Percentiles rank a stretch among this genome's conserved stretches.
These are phyloP conservation scores for Creolimax fragrantissima DNA, from an alignment of 78 protist species.

Conservation along the genomic window DNA sequence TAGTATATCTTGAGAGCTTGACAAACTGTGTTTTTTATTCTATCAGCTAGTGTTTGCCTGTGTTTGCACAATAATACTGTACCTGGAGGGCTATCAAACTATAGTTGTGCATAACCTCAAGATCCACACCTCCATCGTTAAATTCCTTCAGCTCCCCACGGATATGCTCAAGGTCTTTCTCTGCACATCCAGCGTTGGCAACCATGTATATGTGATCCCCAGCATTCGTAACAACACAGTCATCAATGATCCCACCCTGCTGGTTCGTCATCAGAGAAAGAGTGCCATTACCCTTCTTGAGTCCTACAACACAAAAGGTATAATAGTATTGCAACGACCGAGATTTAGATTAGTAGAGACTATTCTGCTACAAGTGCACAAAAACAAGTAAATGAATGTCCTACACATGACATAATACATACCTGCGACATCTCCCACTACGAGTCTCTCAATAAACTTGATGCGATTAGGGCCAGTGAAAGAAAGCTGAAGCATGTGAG, in stretches of 20 bases:
- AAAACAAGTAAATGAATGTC: no score
- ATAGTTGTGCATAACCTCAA: conserved; percentile 39
- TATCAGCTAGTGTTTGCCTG: no score
- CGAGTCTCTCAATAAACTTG: conserved; percentile 68
- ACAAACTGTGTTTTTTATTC: no score
- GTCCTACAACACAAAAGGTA: not conserved
- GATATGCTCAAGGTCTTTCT: conserved; percentile 76
- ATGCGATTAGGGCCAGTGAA: conserved; percentile 74
- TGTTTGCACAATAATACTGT: not conserved
- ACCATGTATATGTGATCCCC: conserved; percentile 73
- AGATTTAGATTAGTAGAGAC: no score
- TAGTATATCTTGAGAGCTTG: conserved; percentile 43
- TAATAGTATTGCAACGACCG: no score
- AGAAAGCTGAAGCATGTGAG: conserved; percentile 88
- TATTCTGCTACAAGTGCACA: no score
- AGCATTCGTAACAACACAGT: conserved; percentile 62
- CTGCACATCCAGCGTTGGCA: conserved; percentile 89
- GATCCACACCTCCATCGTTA: conserved; percentile 25
- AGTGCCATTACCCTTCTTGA: not conserved
- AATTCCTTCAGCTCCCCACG: conserved; percentile 27
- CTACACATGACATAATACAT: not conserved
- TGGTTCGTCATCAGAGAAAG: conserved; percentile 8
- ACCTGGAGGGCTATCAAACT: conserved; percentile 43
- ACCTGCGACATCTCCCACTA: conserved; percentile 52
- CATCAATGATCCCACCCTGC: conserved; percentile 93